Conservation (phyloP, 306 rosid genomes). For the Castanopsis chinensis region DNA sequence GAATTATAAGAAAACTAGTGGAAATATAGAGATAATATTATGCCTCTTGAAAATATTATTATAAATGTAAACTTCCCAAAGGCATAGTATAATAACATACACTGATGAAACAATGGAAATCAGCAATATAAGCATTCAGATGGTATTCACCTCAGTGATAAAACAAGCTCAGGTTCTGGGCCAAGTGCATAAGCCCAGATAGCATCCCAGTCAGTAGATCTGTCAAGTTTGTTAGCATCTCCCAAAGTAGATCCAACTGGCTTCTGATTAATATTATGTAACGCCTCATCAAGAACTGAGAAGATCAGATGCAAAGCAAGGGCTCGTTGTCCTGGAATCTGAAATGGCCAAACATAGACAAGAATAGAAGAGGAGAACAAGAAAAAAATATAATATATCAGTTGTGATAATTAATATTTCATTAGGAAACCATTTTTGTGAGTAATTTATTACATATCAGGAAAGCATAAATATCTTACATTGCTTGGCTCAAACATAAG, state of each 20-base stretch:
- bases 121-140: conserved; percentile 20
- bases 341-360: conserved; percentile 8
- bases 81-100: too few species aligned
- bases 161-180: conserved; percentile 92
- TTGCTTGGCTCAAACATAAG: conserved; percentile 11
- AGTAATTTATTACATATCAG: conserved; percentile 6
- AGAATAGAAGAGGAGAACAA: background rate
- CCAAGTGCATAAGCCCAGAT: conserved; percentile 94
- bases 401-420: background rate
- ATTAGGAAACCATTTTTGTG: background rate
- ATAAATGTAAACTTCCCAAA: too few species aligned
- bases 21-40: background rate
- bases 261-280: conserved; percentile 40
- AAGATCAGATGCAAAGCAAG: conserved; percentile 74
- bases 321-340: conserved; percentile 93
- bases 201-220: conserved; percentile 78
- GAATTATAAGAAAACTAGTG: background rate
- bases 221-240: conserved; percentile 35
- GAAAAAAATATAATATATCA: background rate
- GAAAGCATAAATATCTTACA: background rate
- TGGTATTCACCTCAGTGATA: conserved; percentile 70
- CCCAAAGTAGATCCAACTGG: conserved; percentile 38
- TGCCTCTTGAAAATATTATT: background rate
- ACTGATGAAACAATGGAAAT: conserved; percentile 2
- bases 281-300: conserved; percentile 73